Conservation (phyloP, 495 filamentous ascomycete species). For the Geopyxis carbonaria region DNA sequence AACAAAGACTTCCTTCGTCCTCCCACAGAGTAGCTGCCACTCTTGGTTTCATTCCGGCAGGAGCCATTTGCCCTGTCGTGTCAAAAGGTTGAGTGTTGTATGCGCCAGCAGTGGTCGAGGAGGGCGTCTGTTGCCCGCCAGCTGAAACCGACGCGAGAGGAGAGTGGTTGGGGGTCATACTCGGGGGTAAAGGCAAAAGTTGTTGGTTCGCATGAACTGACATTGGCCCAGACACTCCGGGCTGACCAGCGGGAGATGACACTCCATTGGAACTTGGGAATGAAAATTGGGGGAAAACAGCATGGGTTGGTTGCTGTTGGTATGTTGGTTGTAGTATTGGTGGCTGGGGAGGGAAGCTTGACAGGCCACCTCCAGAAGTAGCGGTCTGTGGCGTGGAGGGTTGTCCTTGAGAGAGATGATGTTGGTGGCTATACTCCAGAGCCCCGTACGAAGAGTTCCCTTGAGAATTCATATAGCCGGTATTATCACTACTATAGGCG, state of each 20-base stretch:
- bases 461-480: slow-evolving; percentile 34
- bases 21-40: slow-evolving; percentile 97
- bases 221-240: slow-evolving; percentile 59
- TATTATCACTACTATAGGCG: slow-evolving; percentile 26
- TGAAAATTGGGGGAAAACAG: slow-evolving; percentile 49
- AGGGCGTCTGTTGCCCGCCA: slow-evolving; percentile 21
- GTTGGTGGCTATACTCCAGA: slow-evolving; percentile 54
- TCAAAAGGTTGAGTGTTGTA: slow-evolving; percentile 52
- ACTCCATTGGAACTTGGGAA: slow-evolving; percentile 55
- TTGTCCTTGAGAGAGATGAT: slow-evolving; percentile 65
- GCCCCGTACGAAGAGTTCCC: slow-evolving; percentile 37
- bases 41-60: slow-evolving; percentile 94
- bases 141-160: slow-evolving; percentile 20
- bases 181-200: slow-evolving; percentile 52
- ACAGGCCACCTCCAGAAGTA: slow-evolving; percentile 55
- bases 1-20: slow-evolving; percentile 93
- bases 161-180: slow-evolving; percentile 22
- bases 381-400: slow-evolving; percentile 65
- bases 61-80: slow-evolving; percentile 77
- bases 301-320: slow-evolving; percentile 46
- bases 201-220: slow-evolving; percentile 33
- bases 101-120: slow-evolving; percentile 33
- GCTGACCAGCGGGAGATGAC: slow-evolving; percentile 54
- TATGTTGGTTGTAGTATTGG: slow-evolving; percentile 73
- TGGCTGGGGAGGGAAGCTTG: slow-evolving; percentile 58